phyloP scores from a whole-genome alignment of 129 eudicot species.

The Helianthus tuberosus region DNA sequence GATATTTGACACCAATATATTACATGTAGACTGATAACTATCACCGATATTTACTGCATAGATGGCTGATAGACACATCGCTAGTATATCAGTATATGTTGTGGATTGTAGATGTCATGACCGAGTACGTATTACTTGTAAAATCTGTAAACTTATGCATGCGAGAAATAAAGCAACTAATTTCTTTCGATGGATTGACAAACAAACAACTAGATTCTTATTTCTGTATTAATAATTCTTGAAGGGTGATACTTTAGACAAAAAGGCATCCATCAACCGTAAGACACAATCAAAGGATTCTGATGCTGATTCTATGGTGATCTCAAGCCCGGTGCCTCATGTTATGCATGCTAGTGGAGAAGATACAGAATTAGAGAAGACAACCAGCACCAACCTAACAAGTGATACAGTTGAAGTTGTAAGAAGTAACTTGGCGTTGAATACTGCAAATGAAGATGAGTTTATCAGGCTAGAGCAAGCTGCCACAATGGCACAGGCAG shows the following conservation, averaged over 20 bases:
- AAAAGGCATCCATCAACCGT: conserved; percentile 39
- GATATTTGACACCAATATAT: no score
- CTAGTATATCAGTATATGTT: background rate
- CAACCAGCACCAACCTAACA: conserved; percentile 33
- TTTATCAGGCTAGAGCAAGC: conserved; percentile 57
- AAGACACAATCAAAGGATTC: conserved; percentile 50
- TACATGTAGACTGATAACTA: no score
- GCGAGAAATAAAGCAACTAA: no score
- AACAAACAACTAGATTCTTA: conserved; percentile 20
- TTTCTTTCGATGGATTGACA: background rate
- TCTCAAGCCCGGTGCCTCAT: conserved; percentile 46
- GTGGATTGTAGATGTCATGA: background rate
- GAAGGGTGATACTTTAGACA: conserved; percentile 57
- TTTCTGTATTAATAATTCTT: conserved; percentile 24
- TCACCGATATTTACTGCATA: no score
- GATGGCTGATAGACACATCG: background rate
- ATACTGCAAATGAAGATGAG: conserved; percentile 50
- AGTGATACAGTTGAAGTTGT: conserved; percentile 39
- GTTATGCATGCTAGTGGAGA: conserved; percentile 35
- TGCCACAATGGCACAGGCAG: conserved; percentile 88
- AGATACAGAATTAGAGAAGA: conserved; percentile 38
- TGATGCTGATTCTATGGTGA: conserved; percentile 47
- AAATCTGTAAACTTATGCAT: background rate
- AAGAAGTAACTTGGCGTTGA: conserved; percentile 16
- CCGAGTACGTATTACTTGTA: background rate